These are phyloP conservation scores for Trichophyton verrucosum DNA, from an alignment of 2,329 filamentous ascomycete species.

Conservation along the genomic window DNA sequence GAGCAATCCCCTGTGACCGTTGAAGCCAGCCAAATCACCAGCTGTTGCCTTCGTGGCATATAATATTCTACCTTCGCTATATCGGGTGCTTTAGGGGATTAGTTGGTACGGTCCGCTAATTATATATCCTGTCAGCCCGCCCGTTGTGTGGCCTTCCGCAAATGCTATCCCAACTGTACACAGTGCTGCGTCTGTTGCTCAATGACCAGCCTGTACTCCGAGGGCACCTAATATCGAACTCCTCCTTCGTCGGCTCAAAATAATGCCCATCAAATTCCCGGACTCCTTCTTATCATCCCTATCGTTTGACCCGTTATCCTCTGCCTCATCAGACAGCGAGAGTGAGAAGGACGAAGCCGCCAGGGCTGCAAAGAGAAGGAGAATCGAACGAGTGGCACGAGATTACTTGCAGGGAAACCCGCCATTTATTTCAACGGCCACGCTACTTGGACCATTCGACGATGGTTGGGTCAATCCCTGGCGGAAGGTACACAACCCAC, in stretches of 20 bases:
- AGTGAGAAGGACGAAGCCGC: conserved; percentile 28
- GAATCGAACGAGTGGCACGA: conserved; percentile 31
- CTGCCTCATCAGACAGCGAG: conserved; percentile 18
- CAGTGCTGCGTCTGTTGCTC: conserved; percentile 8
- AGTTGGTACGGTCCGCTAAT: not conserved
- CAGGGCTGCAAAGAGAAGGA: conserved; percentile 28
- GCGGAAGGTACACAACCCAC: conserved; percentile 15
- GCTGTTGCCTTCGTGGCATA: not conserved
- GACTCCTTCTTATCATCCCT: conserved; percentile 18
- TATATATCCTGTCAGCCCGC: not conserved
- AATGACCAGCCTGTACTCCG: conserved; percentile 1
- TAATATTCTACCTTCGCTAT: not conserved
- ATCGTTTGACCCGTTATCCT: conserved; percentile 24
- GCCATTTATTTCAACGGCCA: conserved; percentile 36
- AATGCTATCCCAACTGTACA: conserved; percentile 7
- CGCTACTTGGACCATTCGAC: conserved; percentile 35
- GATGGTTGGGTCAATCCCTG: conserved; percentile 37
- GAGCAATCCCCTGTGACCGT: not conserved
- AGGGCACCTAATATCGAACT: conserved; percentile 14
- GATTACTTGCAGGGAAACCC: conserved; percentile 32
- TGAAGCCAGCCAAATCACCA: not conserved
- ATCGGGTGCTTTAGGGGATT: not conserved
- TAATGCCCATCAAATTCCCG: not conserved
- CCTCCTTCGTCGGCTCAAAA: conserved; percentile 8
- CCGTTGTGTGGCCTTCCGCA: not conserved